Percentiles rank a stretch among this genome's conserved stretches.
These are phyloP conservation scores for Rauvolfia tetraphylla DNA, from an alignment of 257 asterid genomes.

Conservation along the genomic window DNA sequence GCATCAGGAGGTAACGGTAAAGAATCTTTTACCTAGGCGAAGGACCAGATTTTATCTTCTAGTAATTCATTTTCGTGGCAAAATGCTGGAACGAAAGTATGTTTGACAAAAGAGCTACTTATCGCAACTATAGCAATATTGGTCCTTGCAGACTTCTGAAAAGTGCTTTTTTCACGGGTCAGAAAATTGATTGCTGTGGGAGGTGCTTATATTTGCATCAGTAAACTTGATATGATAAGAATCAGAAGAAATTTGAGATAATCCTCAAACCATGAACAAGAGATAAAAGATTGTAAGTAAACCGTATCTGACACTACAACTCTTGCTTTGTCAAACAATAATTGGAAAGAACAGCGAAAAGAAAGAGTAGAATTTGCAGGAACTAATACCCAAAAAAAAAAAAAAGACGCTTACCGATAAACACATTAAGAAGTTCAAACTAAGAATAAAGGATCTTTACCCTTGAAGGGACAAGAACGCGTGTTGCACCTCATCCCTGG, in stretches of 20 bases:
- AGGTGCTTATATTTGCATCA: background rate
- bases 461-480: slow-evolving; percentile 69
- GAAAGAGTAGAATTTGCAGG: background rate
- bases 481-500: slow-evolving; percentile 52
- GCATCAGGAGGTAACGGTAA: too few species aligned
- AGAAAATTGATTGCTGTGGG: background rate
- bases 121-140: background rate
- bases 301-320: background rate
- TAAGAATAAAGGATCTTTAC: slow-evolving; percentile 30
- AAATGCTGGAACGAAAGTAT: too few species aligned
- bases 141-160: background rate
- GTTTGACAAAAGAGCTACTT: background rate
- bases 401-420: background rate
- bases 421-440: too few species aligned
- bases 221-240: too few species aligned
- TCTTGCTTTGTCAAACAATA: background rate
- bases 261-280: background rate
- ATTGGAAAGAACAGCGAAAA: background rate
- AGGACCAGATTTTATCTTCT: too few species aligned
- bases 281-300: too few species aligned
- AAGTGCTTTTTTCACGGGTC: too few species aligned
- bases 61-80: too few species aligned
- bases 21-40: too few species aligned
- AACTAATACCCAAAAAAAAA: too few species aligned
- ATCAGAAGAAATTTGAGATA: background rate